Evolutionary conservation across 257 asterid genomes (phyloP).

Genomic region (Solanum acaule): DNA sequence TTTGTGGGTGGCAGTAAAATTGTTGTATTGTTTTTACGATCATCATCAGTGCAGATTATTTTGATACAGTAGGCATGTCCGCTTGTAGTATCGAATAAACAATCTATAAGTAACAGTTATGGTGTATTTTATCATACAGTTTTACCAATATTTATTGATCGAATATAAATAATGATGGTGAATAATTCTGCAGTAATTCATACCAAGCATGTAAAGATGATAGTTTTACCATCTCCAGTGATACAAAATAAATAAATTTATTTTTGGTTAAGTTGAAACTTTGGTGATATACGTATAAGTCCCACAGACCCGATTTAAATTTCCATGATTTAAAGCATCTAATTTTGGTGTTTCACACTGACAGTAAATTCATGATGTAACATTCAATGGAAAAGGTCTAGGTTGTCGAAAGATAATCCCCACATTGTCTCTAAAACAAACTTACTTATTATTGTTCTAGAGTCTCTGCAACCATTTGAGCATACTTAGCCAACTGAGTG

Average conservation of each 20-base stretch:
- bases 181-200: not conserved
- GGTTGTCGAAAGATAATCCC: not conserved
- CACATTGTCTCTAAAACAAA: not conserved
- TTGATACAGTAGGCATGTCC: not conserved
- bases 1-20: not conserved
- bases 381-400: not conserved
- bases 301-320: not conserved
- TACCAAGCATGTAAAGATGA: not conserved
- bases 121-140: not conserved
- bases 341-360: not conserved
- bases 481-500: too few relatives aligned
- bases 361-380: not conserved
- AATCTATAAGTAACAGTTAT: not conserved
- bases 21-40: not conserved
- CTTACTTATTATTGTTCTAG: too few relatives aligned
- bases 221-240: not conserved
- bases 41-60: not conserved
- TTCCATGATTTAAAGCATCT: not conserved
- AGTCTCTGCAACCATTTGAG: too few relatives aligned
- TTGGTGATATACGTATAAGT: not conserved
- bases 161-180: not conserved
- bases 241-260: not conserved
- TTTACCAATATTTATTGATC: not conserved
- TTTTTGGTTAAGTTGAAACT: not conserved
- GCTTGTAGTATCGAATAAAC: not conserved